phyloP scores from a whole-genome alignment of 1,139 yeast species.

The Candida pseudocylindracea region DNA sequence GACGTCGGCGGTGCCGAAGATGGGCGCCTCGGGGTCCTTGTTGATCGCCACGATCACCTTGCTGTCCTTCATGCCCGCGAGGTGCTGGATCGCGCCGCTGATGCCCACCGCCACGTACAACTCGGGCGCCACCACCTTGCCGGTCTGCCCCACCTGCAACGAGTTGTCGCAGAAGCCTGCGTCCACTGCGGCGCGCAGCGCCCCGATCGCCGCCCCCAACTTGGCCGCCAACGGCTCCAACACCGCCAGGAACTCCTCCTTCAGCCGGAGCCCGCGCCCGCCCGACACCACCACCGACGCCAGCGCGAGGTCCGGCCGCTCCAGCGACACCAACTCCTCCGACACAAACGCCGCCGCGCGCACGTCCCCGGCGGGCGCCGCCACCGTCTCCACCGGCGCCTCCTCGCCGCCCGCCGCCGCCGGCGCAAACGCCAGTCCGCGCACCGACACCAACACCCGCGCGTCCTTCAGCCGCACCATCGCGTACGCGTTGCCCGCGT shows the following conservation, averaged over 20 bases:
- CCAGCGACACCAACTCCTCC: conserved; percentile 53
- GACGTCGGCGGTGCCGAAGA: conserved; percentile 75
- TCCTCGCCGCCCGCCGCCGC: conserved; percentile 10
- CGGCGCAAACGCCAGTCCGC: conserved; percentile 71
- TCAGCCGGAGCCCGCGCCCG: conserved; percentile 83
- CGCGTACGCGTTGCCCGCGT: conserved; percentile 85
- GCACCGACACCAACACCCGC: conserved; percentile 45
- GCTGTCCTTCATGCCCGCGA: conserved; percentile 97
- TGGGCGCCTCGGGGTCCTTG: conserved; percentile 87
- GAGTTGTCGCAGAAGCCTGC: conserved; percentile 92
- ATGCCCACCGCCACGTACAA: conserved; percentile 83
- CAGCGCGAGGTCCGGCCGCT: conserved; percentile 79
- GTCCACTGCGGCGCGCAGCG: conserved; percentile 96
- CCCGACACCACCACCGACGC: conserved; percentile 75
- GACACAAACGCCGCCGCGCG: conserved; percentile 28
- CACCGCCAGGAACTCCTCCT: conserved; percentile 62
- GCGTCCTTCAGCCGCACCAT: conserved; percentile 58
- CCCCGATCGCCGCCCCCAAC: conserved; percentile 86
- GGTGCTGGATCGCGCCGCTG: conserved; percentile 93
- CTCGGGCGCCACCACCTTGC: conserved; percentile 94
- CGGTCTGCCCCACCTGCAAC: conserved; percentile 96
- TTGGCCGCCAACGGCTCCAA: conserved; percentile 72
- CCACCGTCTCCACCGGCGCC: not conserved
- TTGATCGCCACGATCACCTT: conserved; percentile 87
- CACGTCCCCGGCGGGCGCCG: not conserved